Evolutionary conservation across 1,284 basidiomycete species (phyloP).

Genomic region (Paramarasmius palmivorus): DNA sequence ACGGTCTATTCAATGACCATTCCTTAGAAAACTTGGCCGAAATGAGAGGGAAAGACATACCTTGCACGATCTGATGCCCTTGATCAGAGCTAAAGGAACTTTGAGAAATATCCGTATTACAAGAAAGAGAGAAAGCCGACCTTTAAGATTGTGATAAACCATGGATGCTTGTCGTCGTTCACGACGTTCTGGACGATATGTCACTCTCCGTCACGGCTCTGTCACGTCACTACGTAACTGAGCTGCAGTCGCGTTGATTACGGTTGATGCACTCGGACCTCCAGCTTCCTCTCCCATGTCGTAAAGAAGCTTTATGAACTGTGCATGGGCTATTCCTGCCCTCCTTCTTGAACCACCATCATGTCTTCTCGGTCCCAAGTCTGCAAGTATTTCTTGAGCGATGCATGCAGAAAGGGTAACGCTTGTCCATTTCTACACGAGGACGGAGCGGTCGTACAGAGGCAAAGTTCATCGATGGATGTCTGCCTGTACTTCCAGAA

Average conservation of each 20-base stretch:
- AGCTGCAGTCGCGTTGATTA: too few relatives aligned
- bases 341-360: neutral
- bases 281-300: neutral
- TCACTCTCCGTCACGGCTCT: neutral
- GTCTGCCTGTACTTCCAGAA: conserved; percentile 2
- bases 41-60: conserved; percentile 29
- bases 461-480: neutral
- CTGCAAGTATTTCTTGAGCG: conserved; percentile 14
- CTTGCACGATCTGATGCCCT: conserved; percentile 93
- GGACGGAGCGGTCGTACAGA: neutral
- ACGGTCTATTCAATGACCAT: conserved; percentile 69
- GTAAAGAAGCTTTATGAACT: neutral
- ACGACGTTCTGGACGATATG: too few relatives aligned
- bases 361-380: neutral
- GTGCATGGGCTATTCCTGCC: neutral
- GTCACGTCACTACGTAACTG: neutral
- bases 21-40: conserved; percentile 20
- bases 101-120: conserved; percentile 17
- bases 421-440: conserved; percentile 7
- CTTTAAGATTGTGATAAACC: conserved; percentile 92
- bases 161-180: conserved; percentile 38
- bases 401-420: neutral
- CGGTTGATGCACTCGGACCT: neutral
- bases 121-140: conserved; percentile 39
- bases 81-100: conserved; percentile 76